These are phyloP conservation scores for Citrus australasica DNA, from an alignment of 345 rosid genomes.

Conservation along the genomic window DNA sequence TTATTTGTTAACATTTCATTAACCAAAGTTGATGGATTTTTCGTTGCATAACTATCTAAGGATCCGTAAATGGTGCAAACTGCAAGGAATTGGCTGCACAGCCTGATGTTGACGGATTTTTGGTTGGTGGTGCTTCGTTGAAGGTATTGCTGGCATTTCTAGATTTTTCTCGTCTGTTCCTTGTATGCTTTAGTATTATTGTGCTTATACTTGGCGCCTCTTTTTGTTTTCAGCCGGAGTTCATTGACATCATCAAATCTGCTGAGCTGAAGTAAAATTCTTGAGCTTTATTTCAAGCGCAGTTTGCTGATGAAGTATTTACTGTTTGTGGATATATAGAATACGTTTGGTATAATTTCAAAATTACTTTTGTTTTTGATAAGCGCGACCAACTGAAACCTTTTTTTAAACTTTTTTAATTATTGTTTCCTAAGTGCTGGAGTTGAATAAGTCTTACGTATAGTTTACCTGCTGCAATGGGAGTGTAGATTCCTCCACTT, in stretches of 20 bases:
- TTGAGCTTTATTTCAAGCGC: constrained; percentile 5
- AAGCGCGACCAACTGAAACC: too few relatives aligned
- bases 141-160: constrained; percentile 39
- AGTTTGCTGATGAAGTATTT: neutral
- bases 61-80: constrained; percentile 80
- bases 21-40: too few relatives aligned
- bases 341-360: neutral
- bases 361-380: neutral
- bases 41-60: constrained; percentile 17
- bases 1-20: neutral
- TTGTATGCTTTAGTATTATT: too few relatives aligned
- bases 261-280: constrained; percentile 47
- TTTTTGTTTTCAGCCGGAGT: constrained; percentile 42
- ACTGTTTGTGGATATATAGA: neutral
- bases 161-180: neutral
- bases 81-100: constrained; percentile 76
- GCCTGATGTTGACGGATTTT: constrained; percentile 82
- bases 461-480: too few relatives aligned
- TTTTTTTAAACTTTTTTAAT: too few relatives aligned
- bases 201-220: neutral
- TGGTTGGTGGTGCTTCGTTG: constrained; percentile 89
- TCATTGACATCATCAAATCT: constrained; percentile 58
- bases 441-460: too few relatives aligned
- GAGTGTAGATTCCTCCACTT: too few relatives aligned
- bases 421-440: too few relatives aligned